A percentile compares a stretch with the other conserved stretches of the same genome.
Conservation (phyloP, 1,284 basidiomycete species). For the Moesziomyces sp. region DNA sequence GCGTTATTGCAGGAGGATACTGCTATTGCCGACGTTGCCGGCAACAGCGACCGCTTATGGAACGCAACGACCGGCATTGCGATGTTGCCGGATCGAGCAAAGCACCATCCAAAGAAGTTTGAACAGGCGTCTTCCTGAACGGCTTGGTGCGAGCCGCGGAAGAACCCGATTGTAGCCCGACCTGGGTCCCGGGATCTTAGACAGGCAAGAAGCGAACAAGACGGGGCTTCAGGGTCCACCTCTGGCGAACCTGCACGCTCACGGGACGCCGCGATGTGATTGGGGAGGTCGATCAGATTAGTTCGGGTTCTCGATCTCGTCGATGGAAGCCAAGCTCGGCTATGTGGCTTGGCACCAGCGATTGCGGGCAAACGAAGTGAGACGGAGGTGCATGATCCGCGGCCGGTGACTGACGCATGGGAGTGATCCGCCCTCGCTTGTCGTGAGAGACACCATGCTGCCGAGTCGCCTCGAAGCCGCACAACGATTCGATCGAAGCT, state of each 20-base stretch:
- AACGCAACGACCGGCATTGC: too few species aligned
- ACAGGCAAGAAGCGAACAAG: neutral
- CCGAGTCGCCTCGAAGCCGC: neutral
- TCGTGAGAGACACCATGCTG: neutral
- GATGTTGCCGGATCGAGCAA: too few species aligned
- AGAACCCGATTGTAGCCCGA: too few species aligned
- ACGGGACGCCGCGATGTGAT: neutral
- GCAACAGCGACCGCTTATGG: too few species aligned
- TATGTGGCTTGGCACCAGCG: neutral
- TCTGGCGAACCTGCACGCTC: neutral
- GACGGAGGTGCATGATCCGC: neutral
- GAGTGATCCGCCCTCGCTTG: neutral
- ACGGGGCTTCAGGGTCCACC: neutral
- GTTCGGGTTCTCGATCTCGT: neutral
- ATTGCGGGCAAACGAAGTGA: neutral
- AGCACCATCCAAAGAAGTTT: too few species aligned
- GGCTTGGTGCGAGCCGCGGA: too few species aligned
- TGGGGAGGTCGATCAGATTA: neutral
- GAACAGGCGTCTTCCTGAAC: too few species aligned
- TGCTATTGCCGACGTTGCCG: too few species aligned
- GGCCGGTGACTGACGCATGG: neutral
- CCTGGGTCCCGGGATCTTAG: neutral
- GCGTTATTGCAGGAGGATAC: too few species aligned
- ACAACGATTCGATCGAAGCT: neutral
- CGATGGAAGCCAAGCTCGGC: neutral